phyloP scores from a whole-genome alignment of 768 basidiomycete genomes.

The Kwoniella mangroviensis region DNA sequence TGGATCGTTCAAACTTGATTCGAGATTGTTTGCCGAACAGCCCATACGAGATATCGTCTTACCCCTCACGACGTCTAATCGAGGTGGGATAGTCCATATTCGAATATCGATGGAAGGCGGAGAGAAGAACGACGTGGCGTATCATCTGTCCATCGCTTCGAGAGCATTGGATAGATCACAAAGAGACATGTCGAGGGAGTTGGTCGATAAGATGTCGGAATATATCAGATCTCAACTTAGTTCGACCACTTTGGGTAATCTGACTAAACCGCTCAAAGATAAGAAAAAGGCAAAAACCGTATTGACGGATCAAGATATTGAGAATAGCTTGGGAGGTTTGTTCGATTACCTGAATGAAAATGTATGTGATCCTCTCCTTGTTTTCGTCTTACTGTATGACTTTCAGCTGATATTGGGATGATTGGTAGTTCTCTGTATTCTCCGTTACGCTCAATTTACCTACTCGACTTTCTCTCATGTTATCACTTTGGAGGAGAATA shows the following conservation, averaged over 20 bases:
- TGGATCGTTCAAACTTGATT: conserved; percentile 51
- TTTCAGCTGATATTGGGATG: neutral
- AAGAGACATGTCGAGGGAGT: conserved; percentile 49
- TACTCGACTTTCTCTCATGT: conserved; percentile 41
- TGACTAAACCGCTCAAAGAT: conserved; percentile 46
- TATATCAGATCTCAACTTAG: conserved; percentile 41
- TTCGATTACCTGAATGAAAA: conserved; percentile 56
- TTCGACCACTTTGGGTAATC: conserved; percentile 22
- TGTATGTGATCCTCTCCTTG: conserved; percentile 33
- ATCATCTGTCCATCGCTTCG: conserved; percentile 44
- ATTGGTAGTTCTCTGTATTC: conserved; percentile 54
- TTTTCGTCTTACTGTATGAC: neutral
- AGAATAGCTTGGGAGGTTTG: conserved; percentile 46
- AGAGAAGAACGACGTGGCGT: conserved; percentile 48
- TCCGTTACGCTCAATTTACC: conserved; percentile 44
- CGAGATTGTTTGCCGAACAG: conserved; percentile 33
- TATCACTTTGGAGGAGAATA: conserved; percentile 50
- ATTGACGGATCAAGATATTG: conserved; percentile 46
- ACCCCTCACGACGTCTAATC: conserved; percentile 38
- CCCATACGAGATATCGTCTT: conserved; percentile 46
- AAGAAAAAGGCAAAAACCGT: conserved; percentile 49
- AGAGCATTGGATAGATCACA: conserved; percentile 48
- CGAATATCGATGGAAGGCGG: conserved; percentile 53
- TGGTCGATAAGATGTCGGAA: conserved; percentile 54
- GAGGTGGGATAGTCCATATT: conserved; percentile 47